Base-by-base conservation (phyloP, 352 stramenopile species). In the Phytophthora vignae region DNA sequence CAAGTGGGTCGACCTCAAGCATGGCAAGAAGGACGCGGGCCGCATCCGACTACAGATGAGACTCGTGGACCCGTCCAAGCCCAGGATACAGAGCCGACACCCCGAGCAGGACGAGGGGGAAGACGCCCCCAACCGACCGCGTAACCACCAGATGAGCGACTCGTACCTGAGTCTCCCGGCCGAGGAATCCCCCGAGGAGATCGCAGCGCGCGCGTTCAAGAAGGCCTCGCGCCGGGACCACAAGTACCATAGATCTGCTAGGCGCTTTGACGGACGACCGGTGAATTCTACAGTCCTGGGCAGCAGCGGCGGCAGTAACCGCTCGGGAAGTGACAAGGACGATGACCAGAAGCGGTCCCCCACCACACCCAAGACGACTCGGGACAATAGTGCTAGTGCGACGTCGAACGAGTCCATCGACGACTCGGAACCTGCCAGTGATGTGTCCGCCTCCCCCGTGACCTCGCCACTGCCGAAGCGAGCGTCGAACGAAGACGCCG, bases 1-100 rank as follows among this genome's bases (percentile, higher is more conserved):
- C 70, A 80, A 72, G 38, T 93, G 85, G 85, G 58, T 94, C 53
- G 68, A 87, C 31, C 71, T 94, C 29, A 67, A 72, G 27, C 75
- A 76, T 36, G 79, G 81, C 46, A 90, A 89, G 60, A 87, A 84
- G 21, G 66, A 81, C 49, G 87, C 81, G 7, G 87, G 87, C 11
- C 75, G 82, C 9, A 78, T 94, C 49, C 78, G 87, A 62, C 74
- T 94, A 36, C 87, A 94, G 73, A 36, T 93, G 64, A 84, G 85
- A 60, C 73, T 94, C 42, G 60, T 89, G 6, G 74, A 79, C 8
- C 54, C 65, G 7, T 71, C 60, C 0, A 48, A 12, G 27, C 21
- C 66, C 12, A 77, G 48, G 31, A 52, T 69, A 67, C 64, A 67
- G 40, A 61, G 29, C 40, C 61, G 17, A 70, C 60, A 33, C 19